These are phyloP conservation scores for Neurospora crassa DNA, from an alignment of 2,329 filamentous ascomycete genomes.

Conservation along the genomic window DNA sequence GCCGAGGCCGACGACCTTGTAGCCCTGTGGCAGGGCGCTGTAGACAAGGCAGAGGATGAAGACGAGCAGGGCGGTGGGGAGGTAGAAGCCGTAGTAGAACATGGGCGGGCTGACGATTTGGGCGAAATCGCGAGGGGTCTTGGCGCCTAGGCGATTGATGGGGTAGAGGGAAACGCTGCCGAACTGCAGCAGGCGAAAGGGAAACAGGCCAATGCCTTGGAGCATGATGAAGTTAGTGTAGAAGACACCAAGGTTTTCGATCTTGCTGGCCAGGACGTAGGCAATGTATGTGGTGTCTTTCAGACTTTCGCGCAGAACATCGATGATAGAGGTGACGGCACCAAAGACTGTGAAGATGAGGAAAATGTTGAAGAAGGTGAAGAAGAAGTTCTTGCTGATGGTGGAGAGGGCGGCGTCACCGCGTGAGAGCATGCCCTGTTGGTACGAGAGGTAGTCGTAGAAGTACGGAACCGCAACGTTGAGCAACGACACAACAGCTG, in stretches of 20 bases:
- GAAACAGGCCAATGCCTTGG: conserved; percentile 87
- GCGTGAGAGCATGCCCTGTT: conserved; percentile 90
- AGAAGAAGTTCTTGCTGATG: conserved; percentile 99
- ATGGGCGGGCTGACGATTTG: conserved; percentile 72
- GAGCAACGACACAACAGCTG: conserved; percentile 73
- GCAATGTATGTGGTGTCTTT: conserved; percentile 74
- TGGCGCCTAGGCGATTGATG: conserved; percentile 65
- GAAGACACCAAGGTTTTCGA: conserved; percentile 68
- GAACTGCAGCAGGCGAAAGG: conserved; percentile 83
- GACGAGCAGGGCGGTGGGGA: conserved; percentile 84
- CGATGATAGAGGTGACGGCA: conserved; percentile 67
- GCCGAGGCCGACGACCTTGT: conserved; percentile 72
- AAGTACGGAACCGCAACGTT: conserved; percentile 87
- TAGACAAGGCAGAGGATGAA: conserved; percentile 96
- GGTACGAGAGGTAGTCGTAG: conserved; percentile 85
- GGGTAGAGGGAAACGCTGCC: conserved; percentile 79
- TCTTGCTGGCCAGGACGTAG: conserved; percentile 61
- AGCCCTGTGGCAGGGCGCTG: conserved; percentile 73
- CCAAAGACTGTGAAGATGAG: conserved; percentile 85
- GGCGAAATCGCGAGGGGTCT: conserved; percentile 81
- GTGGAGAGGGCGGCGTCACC: conserved; percentile 90
- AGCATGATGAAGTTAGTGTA: conserved; percentile 92
- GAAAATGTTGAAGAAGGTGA: conserved; percentile 98
- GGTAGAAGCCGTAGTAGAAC: conserved; percentile 93
- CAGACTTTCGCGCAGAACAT: conserved; percentile 62